Base-by-base conservation (phyloP, 176 grass and related monocot species). In the Eragrostis curvula region DNA sequence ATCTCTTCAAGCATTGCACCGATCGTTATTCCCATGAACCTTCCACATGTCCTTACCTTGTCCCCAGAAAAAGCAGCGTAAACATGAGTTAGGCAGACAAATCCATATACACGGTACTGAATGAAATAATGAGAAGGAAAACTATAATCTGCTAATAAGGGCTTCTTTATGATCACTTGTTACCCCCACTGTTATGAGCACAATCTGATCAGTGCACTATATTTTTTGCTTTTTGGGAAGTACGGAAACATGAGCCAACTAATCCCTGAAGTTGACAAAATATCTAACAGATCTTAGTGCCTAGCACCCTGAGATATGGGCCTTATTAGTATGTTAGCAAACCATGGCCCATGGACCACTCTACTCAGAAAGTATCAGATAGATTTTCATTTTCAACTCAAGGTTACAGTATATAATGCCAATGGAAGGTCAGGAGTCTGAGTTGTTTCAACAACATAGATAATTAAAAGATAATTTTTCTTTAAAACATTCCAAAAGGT, bases 1-100 rank as follows among this genome's bases (percentile, higher is more conserved):
- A 99, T 89, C 81, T 99, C 97, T 91, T 90, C 89, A 25, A 96
- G 93, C 85, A 99, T 96, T 81, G 91, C 93, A 85, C 90, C 93
- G 15, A 96, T 96, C 17, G 93, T 96, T 78, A 77, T 73, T 79
- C 79, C 89, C 96, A 99, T 99, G 66, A 61, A 86, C 84, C 87
- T 91, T 75, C 89, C 88, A 73, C 96, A 99, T 46, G 93, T 96
- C 82, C 96, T 95, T 85, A 96, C 93, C 96, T 99, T 84, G 52
- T 88, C 14, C 44, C 70, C 25, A 60, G 81, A 16, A 91, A 74
- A 56, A 70, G 74, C 18, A 90, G 27, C 43, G 25, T 61, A 73
- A 75, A 66, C 32, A 83, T 20, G 30, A 83, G 42, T 30, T 81
- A 66, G 36, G 67, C 28, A 46, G 60, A 64, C 6, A 63, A 36